Evolutionary conservation across 164 flowering plant genomes (phyloP).

Genomic region (Protea cynaroides): DNA sequence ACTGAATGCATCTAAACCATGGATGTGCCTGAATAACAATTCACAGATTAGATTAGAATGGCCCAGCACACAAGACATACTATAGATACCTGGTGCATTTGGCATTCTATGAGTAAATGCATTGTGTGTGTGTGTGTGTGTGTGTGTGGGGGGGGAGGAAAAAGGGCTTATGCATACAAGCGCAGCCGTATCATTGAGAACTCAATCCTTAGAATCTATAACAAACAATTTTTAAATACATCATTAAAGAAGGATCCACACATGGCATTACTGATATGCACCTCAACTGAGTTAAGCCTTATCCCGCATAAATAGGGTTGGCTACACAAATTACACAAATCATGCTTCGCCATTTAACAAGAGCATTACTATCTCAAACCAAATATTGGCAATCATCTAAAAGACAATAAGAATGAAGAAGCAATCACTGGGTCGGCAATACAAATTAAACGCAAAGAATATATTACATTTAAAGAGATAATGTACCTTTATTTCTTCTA

Average conservation of each 20-base stretch:
- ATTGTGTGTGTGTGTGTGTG: too few relatives aligned
- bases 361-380: too few relatives aligned
- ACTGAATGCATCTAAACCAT: constrained; percentile 54
- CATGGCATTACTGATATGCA: not conserved
- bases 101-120: not conserved
- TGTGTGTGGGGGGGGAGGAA: too few relatives aligned
- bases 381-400: not conserved
- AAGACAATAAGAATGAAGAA: not conserved
- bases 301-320: too few relatives aligned
- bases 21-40: constrained; percentile 53
- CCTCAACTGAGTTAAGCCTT: not conserved
- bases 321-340: too few relatives aligned
- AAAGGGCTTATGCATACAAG: not conserved
- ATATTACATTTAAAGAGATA: not conserved
- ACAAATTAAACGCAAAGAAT: not conserved
- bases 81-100: not conserved
- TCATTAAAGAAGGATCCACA: not conserved
- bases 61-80: not conserved
- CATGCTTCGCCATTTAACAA: too few relatives aligned
- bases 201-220: too few relatives aligned
- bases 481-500: constrained; percentile 78
- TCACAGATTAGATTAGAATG: not conserved
- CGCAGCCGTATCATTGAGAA: too few relatives aligned
- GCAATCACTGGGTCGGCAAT: not conserved
- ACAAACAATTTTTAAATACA: too few relatives aligned